These are phyloP conservation scores for Hyaloperonospora brassicae DNA, from an alignment of 352 stramenopile species.

Conservation along the genomic window DNA sequence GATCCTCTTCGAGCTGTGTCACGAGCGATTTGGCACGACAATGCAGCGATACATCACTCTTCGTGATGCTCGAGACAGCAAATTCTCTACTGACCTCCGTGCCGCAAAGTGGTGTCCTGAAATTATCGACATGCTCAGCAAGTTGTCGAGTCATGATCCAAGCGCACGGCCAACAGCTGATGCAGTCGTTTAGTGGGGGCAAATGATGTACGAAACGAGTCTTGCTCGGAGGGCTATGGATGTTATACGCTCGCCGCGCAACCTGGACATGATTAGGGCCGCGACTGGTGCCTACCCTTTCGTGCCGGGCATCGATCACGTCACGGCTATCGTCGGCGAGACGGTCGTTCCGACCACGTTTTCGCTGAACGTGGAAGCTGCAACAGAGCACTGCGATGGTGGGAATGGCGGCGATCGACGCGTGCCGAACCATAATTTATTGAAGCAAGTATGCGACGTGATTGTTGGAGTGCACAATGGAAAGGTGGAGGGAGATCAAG, in stretches of 20 bases:
- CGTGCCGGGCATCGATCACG: constrained; percentile 27
- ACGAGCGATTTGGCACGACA: constrained; percentile 81
- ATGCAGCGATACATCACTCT: constrained; percentile 86
- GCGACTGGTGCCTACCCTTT: constrained; percentile 16
- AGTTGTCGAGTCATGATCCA: constrained; percentile 49
- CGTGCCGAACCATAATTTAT: constrained; percentile 79
- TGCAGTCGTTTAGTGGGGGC: constrained; percentile 70
- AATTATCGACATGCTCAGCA: constrained; percentile 62
- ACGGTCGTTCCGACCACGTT: constrained; percentile 30
- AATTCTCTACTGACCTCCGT: constrained; percentile 45
- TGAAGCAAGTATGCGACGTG: constrained; percentile 78
- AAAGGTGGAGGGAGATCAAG: constrained; percentile 73
- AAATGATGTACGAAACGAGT: constrained; percentile 62
- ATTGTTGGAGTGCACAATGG: constrained; percentile 50
- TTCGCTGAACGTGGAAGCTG: constrained; percentile 62
- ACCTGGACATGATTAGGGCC: constrained; percentile 20
- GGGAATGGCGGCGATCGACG: constrained; percentile 37
- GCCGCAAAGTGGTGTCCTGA: constrained; percentile 51
- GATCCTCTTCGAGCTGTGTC: constrained; percentile 88
- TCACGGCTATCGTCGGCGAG: constrained; percentile 18
- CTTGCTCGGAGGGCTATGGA: constrained; percentile 51
- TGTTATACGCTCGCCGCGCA: constrained; percentile 42
- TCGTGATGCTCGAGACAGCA: constrained; percentile 62
- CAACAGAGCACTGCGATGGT: constrained; percentile 35
- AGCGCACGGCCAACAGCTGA: constrained; percentile 42